Evolutionary conservation across 495 filamentous ascomycete genomes (phyloP), one percentile per base, ranked within the genome.

Genomic region (Schizothecium vesticola): DNA sequence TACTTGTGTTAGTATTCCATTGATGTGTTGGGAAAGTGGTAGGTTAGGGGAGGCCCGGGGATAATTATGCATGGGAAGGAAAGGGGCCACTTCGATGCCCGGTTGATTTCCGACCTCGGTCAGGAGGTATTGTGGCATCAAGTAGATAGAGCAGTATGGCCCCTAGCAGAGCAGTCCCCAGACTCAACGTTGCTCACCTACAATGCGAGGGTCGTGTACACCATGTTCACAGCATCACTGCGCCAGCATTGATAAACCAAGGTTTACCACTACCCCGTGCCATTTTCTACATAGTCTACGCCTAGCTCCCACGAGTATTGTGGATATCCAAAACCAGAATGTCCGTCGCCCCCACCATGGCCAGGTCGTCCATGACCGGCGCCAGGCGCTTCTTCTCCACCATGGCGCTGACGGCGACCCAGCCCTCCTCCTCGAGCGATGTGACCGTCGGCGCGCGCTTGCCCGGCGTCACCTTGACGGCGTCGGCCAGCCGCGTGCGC

Each of bases 351-450:
- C 95, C 95, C 62, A 91, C 83, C 71, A 83, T 86, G 43, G 83
- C 90, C 73, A 99, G 78, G 69, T 92, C 85, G 77, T 99, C 95
- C 95, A 99, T 99, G 43, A 92, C 92, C 6, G 85, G 84, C 2
- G 96, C 96, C 67, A 97, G 89, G 68, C 83, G 82, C 82, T 92
- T 94, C 84, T 94, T 93, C 82, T 92, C 90, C 3, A 97, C 95
- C 95, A 99, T 99, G 11, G 88, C 87, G 74, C 88, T 92, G 71
- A 99, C 89, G 63, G 95, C 93, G 24, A 97, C 93, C 95, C 95
- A 99, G 56, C 89, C 90, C 61, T 91, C 87, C 76, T 91, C 91
- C 68, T 97, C 95, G 5, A 99, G 84, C 6, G 89, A 82, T 19
- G 89, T 97, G 73, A 98, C 86, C 7, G 93, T 97, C 3, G 96